Percentiles rank a stretch among this genome's conserved stretches.
Conservation (phyloP, 305 asterid species). For the Withania somnifera region DNA sequence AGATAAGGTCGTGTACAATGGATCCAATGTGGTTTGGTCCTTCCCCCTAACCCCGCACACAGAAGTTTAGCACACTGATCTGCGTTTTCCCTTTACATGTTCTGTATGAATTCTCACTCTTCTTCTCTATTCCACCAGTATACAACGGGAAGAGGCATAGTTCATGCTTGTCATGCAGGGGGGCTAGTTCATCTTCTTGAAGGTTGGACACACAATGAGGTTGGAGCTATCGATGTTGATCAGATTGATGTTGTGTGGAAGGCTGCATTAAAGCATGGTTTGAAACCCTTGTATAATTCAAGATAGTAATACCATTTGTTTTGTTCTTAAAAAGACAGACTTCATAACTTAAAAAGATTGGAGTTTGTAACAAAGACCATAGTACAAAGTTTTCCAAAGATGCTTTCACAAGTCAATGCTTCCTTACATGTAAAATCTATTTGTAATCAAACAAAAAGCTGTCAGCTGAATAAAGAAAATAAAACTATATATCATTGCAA, state of each 20-base stretch:
- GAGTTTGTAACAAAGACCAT: neutral
- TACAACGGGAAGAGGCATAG: constrained; percentile 76
- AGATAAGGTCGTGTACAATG: too few species aligned
- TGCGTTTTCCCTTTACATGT: neutral
- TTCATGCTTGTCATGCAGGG: constrained; percentile 96
- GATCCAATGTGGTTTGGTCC: too few species aligned
- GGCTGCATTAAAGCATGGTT: constrained; percentile 75
- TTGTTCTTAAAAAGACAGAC: neutral
- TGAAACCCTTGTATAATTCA: constrained; percentile 36
- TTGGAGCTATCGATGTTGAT: constrained; percentile 72
- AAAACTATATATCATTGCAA: neutral
- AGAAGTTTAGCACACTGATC: too few species aligned
- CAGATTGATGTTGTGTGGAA: constrained; percentile 80
- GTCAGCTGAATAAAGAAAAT: neutral
- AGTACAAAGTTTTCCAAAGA: neutral
- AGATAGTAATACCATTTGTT: neutral
- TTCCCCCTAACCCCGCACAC: too few species aligned
- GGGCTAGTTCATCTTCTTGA: constrained; percentile 80
- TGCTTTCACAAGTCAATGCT: neutral
- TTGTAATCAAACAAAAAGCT: neutral
- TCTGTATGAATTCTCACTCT: neutral
- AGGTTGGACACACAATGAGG: constrained; percentile 86
- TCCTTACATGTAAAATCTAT: neutral
- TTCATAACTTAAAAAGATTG: neutral
- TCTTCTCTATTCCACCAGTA: constrained; percentile 29